Percentiles rank a stretch among this genome's conserved stretches.
Evolutionary conservation across 257 asterid genomes (phyloP).

Genomic region (Solanum sparsipilum): DNA sequence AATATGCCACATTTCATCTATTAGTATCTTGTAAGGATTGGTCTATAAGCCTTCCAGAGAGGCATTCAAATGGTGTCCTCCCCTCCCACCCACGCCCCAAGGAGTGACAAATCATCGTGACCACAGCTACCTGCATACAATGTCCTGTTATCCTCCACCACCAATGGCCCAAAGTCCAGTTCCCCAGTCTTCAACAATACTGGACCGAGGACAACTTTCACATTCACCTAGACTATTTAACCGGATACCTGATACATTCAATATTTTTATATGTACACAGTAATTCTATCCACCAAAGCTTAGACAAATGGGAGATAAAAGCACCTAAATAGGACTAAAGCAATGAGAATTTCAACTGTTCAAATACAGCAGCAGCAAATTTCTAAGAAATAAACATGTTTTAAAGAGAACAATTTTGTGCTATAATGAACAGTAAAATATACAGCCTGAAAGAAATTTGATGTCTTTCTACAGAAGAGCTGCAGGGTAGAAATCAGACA

Average conservation of each 20-base stretch:
- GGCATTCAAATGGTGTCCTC: conserved; percentile 45
- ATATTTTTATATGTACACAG: neutral
- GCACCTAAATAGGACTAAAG: neutral
- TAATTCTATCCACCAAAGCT: neutral
- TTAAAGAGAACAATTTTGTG: neutral
- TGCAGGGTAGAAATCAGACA: neutral
- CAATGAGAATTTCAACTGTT: neutral
- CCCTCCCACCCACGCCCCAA: conserved; percentile 26
- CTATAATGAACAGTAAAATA: neutral
- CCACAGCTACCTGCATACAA: conserved; percentile 32
- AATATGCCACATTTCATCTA: neutral
- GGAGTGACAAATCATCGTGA: conserved; percentile 27
- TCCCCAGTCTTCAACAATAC: conserved; percentile 26
- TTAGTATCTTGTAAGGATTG: conserved; percentile 34
- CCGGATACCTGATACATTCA: neutral
- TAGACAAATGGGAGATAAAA: neutral
- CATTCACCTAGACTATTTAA: neutral
- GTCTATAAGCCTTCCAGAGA: conserved; percentile 34
- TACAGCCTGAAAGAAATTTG: neutral
- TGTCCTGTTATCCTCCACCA: neutral
- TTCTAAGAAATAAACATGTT: neutral
- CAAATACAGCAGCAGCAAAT: neutral
- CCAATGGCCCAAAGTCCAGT: conserved; percentile 14
- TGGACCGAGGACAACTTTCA: conserved; percentile 25
- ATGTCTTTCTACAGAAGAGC: neutral